Evolutionary conservation across 208 protist species (phyloP).

Genomic region (Balamuthia mandrillaris): DNA sequence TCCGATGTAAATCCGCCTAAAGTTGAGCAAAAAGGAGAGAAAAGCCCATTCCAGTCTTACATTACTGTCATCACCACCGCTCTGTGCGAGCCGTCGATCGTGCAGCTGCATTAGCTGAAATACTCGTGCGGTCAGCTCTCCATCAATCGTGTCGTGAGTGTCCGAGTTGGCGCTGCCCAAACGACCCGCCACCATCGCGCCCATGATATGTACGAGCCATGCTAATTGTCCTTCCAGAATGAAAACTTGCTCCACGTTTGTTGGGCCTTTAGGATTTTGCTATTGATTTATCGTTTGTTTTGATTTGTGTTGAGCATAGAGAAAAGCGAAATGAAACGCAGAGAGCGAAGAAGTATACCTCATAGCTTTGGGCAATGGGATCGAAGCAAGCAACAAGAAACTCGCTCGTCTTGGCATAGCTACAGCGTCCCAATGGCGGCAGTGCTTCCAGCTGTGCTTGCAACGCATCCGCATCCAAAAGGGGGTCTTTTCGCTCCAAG

Average conservation of each 20-base stretch:
- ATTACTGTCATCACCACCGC: neutral
- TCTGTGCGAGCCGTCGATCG: conserved; percentile 3
- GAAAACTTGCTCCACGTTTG: neutral
- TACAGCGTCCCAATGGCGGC: conserved; percentile 55
- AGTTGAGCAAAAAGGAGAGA: conserved; percentile 64
- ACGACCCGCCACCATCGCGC: conserved; percentile 55
- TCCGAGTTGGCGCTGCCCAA: conserved; percentile 44
- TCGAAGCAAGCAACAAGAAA: conserved; percentile 51
- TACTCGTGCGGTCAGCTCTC: conserved; percentile 56
- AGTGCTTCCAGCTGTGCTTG: conserved; percentile 53
- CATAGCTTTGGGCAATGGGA: conserved; percentile 28
- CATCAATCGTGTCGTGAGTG: conserved; percentile 59
- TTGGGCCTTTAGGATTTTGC: no score
- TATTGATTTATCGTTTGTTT: no score
- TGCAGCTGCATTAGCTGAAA: conserved; percentile 54
- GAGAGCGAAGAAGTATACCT: conserved; percentile 7
- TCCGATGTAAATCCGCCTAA: conserved; percentile 65
- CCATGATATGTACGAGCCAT: conserved; percentile 70
- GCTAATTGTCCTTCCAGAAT: conserved; percentile 45
- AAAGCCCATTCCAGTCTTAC: conserved; percentile 52
- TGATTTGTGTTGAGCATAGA: neutral
- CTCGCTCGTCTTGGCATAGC: conserved; percentile 1
- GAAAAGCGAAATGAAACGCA: neutral
- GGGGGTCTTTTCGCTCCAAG: conserved; percentile 39
- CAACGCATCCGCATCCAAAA: conserved; percentile 53